Evolutionary conservation across 805 yeast species (phyloP).

Genomic region (Candida coquimbonensis): DNA sequence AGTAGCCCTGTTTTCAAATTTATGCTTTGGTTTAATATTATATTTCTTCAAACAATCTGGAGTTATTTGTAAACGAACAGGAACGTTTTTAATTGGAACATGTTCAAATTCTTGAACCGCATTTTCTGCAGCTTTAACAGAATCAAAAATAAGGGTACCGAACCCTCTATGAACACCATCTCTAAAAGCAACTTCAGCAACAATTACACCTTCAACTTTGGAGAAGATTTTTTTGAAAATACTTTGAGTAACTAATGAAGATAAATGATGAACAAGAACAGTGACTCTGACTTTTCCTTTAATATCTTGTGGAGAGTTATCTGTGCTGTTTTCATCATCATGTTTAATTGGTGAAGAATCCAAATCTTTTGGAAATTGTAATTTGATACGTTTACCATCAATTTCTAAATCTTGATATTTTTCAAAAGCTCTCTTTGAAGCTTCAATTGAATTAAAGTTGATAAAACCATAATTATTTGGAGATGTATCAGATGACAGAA

Average conservation of each 20-base stretch:
- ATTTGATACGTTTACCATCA: background rate
- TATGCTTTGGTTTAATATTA: too few species aligned
- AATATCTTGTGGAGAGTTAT: too few species aligned
- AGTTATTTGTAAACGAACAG: background rate
- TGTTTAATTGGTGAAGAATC: background rate
- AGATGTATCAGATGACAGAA: background rate
- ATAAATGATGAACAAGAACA: background rate
- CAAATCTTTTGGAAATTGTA: background rate
- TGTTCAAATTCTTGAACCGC: background rate
- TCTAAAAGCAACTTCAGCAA: background rate
- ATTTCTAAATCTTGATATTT: background rate
- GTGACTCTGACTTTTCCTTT: background rate
- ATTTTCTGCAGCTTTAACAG: background rate
- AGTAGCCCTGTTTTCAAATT: too few species aligned
- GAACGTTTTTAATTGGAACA: background rate
- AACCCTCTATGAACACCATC: background rate
- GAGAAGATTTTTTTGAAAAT: background rate
- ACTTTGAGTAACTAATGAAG: background rate
- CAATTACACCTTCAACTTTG: background rate
- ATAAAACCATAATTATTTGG: background rate
- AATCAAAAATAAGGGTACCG: background rate
- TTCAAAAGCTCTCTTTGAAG: background rate
- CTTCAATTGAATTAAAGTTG: background rate
- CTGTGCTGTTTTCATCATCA: background rate
- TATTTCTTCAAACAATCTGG: background rate